Percentiles rank a stretch among this genome's conserved stretches.
phyloP scores from a whole-genome alignment of 768 basidiomycete genomes.

The Rubroboletus pulcherrimus region DNA sequence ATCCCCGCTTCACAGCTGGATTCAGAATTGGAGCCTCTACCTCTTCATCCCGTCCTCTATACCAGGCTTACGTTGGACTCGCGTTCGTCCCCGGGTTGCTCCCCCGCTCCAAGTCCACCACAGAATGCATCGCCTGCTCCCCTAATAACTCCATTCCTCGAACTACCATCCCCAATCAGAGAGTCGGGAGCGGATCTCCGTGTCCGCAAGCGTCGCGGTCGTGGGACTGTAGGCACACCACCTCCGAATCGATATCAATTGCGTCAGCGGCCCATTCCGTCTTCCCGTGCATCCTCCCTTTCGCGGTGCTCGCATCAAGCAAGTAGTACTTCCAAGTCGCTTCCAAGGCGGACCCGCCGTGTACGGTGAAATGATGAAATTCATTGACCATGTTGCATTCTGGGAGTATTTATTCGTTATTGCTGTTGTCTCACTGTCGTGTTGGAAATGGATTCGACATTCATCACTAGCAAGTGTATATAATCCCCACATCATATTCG shows the following conservation, averaged over 20 bases:
- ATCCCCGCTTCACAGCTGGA: slow-evolving; percentile 39
- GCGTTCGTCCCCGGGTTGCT: slow-evolving; percentile 3
- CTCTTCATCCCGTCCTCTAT: slow-evolving; percentile 34
- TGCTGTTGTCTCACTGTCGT: slow-evolving; percentile 30
- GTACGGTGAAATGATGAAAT: slow-evolving; percentile 4
- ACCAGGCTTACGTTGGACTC: slow-evolving; percentile 36
- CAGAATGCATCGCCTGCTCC: slow-evolving; percentile 7
- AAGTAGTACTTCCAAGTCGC: slow-evolving; percentile 11
- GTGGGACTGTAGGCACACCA: slow-evolving; percentile 1
- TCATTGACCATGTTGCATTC: background rate
- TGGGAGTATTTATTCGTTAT: slow-evolving; percentile 33
- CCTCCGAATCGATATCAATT: slow-evolving; percentile 27
- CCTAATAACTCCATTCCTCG: slow-evolving; percentile 4
- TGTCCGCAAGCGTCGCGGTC: slow-evolving; percentile 10
- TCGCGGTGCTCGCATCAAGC: slow-evolving; percentile 19
- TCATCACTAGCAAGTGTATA: slow-evolving; percentile 4
- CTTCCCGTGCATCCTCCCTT: slow-evolving; percentile 12
- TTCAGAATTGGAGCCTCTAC: slow-evolving; percentile 25
- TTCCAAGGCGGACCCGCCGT: slow-evolving; percentile 14
- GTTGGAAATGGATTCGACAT: slow-evolving; percentile 6
- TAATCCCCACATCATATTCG: background rate
- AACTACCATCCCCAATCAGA: slow-evolving; percentile 7
- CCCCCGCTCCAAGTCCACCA: slow-evolving; percentile 5
- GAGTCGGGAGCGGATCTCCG: slow-evolving; percentile 1
- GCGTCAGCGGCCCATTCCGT: slow-evolving; percentile 25